Evolutionary conservation across 352 stramenopile genomes (phyloP).

Genomic region (Plasmopara muralis): DNA sequence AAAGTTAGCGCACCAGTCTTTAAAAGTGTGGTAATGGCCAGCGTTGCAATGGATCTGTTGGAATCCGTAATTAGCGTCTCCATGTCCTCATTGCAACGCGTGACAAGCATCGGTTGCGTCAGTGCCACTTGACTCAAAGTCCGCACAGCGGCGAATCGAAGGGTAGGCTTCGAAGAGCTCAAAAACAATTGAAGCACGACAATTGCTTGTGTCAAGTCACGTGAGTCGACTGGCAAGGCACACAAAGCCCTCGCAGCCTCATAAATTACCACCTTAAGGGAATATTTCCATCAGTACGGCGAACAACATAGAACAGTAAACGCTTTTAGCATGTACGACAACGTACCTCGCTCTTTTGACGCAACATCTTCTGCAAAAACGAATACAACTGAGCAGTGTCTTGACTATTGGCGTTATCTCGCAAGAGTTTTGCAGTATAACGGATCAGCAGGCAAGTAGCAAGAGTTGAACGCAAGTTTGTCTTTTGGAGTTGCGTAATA

Average conservation of each 20-base stretch:
- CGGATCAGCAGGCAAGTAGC: slow-evolving; percentile 96
- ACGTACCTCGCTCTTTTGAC: slow-evolving; percentile 90
- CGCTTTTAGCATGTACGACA: not conserved
- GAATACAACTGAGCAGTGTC: slow-evolving; percentile 78
- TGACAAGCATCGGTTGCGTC: slow-evolving; percentile 92
- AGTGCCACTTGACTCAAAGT: slow-evolving; percentile 91
- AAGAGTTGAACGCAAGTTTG: slow-evolving; percentile 90
- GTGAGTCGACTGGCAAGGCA: slow-evolving; percentile 91
- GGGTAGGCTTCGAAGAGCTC: slow-evolving; percentile 91
- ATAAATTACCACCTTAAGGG: slow-evolving; percentile 96
- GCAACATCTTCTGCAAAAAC: slow-evolving; percentile 94
- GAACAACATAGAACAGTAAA: not conserved
- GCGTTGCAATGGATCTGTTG: slow-evolving; percentile 97
- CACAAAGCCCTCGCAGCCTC: slow-evolving; percentile 97
- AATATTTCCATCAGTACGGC: too few species aligned
- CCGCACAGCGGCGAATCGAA: slow-evolving; percentile 95
- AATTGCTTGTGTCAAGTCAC: slow-evolving; percentile 95
- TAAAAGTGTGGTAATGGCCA: slow-evolving; percentile 98
- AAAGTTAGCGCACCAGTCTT: slow-evolving; percentile 87
- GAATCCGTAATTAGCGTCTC: slow-evolving; percentile 95
- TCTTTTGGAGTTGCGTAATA: slow-evolving; percentile 89
- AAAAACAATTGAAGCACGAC: slow-evolving; percentile 96
- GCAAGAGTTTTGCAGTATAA: slow-evolving; percentile 91
- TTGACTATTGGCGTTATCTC: slow-evolving; percentile 79
- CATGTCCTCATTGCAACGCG: slow-evolving; percentile 98